Conservation (phyloP, 495 filamentous ascomycete species). For the Elaphomyces granulatus region DNA sequence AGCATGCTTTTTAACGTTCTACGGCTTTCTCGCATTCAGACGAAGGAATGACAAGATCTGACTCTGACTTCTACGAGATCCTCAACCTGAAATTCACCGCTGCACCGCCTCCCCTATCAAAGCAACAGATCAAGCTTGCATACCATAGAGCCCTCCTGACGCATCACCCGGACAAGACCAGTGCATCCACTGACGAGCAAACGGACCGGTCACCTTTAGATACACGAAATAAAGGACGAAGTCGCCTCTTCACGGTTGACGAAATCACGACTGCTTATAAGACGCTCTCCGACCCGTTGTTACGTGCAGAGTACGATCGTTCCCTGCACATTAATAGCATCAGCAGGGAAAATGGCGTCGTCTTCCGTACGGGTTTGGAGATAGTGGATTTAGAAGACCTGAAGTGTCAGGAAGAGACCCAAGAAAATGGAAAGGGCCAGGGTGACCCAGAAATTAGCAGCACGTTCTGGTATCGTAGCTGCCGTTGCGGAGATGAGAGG, state of each 20-base stretch:
- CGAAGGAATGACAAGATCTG: slow-evolving; percentile 13
- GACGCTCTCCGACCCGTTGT: slow-evolving; percentile 43
- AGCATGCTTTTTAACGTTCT: too few species aligned
- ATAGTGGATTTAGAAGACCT: slow-evolving; percentile 76
- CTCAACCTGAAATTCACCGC: slow-evolving; percentile 32
- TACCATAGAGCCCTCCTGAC: slow-evolving; percentile 65
- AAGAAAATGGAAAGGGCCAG: slow-evolving; percentile 7
- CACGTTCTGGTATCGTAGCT: slow-evolving; percentile 47
- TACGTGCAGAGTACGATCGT: slow-evolving; percentile 53
- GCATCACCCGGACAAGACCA: slow-evolving; percentile 69
- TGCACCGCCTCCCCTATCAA: slow-evolving; percentile 14
- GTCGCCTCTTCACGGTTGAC: slow-evolving; percentile 41
- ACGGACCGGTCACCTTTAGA: not conserved
- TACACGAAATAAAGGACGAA: not conserved
- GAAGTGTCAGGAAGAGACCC: slow-evolving; percentile 31
- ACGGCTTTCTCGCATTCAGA: too few species aligned
- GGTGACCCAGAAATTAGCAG: slow-evolving; percentile 3
- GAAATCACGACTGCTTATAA: slow-evolving; percentile 66
- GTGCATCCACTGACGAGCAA: slow-evolving; percentile 2
- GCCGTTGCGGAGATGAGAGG: slow-evolving; percentile 65
- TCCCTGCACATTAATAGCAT: slow-evolving; percentile 22
- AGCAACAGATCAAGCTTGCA: slow-evolving; percentile 49
- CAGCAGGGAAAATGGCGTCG: slow-evolving; percentile 8
- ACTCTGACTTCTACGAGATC: slow-evolving; percentile 36
- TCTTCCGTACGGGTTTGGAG: slow-evolving; percentile 57